A percentile compares a stretch with the other conserved stretches of the same genome.
Conservation (phyloP, 371 early-diverging fungal species). For the Mucor racemosus region DNA sequence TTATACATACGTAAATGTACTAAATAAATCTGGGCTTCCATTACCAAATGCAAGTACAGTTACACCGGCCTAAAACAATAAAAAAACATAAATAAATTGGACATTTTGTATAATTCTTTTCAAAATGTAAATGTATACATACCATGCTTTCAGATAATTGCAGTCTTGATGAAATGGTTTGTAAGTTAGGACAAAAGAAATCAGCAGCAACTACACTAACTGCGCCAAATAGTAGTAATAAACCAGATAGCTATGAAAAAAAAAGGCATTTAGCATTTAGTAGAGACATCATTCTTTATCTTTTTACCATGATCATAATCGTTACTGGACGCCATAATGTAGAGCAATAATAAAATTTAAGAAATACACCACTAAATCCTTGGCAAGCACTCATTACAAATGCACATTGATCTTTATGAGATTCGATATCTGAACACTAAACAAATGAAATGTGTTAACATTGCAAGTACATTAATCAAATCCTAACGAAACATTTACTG, state of each 20-base stretch:
- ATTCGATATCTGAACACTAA: slow-evolving; percentile 44
- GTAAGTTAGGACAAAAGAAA: slow-evolving; percentile 72
- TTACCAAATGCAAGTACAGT: slow-evolving; percentile 88
- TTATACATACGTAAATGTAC: slow-evolving; percentile 61
- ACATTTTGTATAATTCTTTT: background rate
- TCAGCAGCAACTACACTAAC: slow-evolving; percentile 72
- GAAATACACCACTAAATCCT: slow-evolving; percentile 51
- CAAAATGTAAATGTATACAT: slow-evolving; percentile 15
- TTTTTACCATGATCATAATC: slow-evolving; percentile 36
- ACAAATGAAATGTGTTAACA: background rate
- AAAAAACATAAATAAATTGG: slow-evolving; percentile 1
- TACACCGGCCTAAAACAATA: slow-evolving; percentile 78
- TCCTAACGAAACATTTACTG: slow-evolving; percentile 5
- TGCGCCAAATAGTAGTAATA: slow-evolving; percentile 60
- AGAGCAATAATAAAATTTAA: slow-evolving; percentile 67
- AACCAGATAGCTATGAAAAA: slow-evolving; percentile 31
- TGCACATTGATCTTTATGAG: slow-evolving; percentile 41
- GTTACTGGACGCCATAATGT: slow-evolving; percentile 43
- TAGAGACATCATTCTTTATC: too few relatives aligned
- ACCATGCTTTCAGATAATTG: slow-evolving; percentile 73
- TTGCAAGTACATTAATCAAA: background rate
- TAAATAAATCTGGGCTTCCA: slow-evolving; percentile 83
- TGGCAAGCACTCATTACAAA: slow-evolving; percentile 43
- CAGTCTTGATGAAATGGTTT: slow-evolving; percentile 60
- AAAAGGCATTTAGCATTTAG: background rate